phyloP scores from a whole-genome alignment of 306 rosid species.

The Styphnolobium japonicum region DNA sequence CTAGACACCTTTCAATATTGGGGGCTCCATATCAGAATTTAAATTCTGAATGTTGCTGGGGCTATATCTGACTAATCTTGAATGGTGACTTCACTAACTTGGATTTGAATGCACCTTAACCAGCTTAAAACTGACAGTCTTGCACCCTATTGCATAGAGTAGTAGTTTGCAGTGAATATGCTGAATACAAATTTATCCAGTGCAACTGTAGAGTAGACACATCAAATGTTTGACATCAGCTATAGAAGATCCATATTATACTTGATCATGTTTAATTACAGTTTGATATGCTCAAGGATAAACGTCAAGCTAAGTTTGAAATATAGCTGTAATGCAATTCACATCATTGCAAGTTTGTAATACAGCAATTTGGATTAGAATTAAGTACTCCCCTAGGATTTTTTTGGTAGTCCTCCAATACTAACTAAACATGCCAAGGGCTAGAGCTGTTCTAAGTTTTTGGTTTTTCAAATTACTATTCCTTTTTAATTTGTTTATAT shows the following conservation, averaged over 20 bases:
- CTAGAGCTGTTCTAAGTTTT: background rate
- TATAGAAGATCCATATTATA: background rate
- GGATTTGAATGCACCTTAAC: background rate
- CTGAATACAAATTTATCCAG: background rate
- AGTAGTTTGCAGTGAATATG: background rate
- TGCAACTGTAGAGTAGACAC: background rate
- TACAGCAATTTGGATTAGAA: background rate
- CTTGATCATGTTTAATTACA: background rate
- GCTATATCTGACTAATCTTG: no score
- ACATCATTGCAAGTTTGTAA: background rate
- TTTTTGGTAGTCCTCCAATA: slow-evolving; percentile 19
- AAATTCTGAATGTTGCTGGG: background rate
- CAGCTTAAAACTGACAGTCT: background rate
- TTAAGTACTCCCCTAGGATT: background rate
- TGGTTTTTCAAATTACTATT: background rate
- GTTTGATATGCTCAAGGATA: slow-evolving; percentile 8
- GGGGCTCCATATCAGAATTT: background rate
- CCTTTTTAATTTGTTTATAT: background rate
- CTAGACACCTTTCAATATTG: background rate
- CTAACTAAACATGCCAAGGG: background rate
- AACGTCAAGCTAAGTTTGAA: background rate
- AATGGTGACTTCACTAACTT: background rate
- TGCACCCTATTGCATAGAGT: background rate
- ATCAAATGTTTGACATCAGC: background rate
- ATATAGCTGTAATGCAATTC: background rate